A percentile compares a stretch with the other conserved stretches of the same genome.
These are phyloP conservation scores for Scheffersomyces parashehatae DNA, from an alignment of 1,139 yeast genomes.

Conservation along the genomic window DNA sequence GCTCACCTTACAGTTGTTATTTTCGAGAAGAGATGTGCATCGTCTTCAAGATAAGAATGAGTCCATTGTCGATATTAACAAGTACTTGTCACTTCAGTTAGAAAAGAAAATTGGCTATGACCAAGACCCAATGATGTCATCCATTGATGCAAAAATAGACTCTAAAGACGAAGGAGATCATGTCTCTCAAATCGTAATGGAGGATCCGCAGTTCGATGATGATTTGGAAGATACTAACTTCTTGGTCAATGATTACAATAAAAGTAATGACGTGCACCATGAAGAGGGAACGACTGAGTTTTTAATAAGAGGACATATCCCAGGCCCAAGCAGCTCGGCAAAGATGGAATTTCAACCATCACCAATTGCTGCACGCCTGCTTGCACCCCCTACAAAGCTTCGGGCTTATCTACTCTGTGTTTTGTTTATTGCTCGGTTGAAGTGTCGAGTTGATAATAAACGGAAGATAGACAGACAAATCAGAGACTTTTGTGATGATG, in stretches of 20 bases:
- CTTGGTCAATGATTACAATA: no score
- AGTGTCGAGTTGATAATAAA: conserved; percentile 1
- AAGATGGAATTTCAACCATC: no score
- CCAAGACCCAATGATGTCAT: no score
- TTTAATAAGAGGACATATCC: conserved; percentile 5
- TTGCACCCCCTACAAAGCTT: neutral
- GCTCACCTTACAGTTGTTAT: conserved; percentile 8
- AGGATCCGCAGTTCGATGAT: no score
- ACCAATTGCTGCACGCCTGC: no score
- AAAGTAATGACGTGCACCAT: neutral
- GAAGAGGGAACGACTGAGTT: conserved; percentile 8
- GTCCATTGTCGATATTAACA: conserved; percentile 8
- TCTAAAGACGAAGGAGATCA: no score
- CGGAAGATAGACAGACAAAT: neutral
- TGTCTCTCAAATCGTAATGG: no score
- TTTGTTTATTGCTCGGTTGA: conserved; percentile 3
- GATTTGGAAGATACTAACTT: no score
- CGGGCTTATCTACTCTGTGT: conserved; percentile 2
- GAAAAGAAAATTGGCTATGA: neutral
- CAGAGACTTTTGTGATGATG: neutral
- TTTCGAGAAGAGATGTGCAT: conserved; percentile 9
- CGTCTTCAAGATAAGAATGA: conserved; percentile 9
- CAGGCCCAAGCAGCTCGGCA: no score
- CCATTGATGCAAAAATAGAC: no score
- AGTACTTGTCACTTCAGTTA: neutral